Percentiles rank a stretch among this genome's conserved stretches.
Conservation (phyloP, 768 basidiomycete species). For the Tylopilus sp. region DNA sequence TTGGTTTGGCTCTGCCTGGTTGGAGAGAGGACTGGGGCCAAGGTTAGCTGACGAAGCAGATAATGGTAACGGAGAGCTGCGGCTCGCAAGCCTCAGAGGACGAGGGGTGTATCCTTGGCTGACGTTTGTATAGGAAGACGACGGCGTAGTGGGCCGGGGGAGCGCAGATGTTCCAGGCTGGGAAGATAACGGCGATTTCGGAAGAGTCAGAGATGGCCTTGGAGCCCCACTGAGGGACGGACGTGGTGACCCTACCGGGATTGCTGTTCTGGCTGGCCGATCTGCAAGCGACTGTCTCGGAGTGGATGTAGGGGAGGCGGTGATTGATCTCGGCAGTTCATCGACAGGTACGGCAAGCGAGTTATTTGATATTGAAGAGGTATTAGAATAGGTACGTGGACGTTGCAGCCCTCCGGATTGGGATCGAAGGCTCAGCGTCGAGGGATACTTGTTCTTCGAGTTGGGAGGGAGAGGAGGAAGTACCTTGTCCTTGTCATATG, state of each 20-base stretch:
- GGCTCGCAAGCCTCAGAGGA: constrained; percentile 25
- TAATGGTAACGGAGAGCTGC: constrained; percentile 11
- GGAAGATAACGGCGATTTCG: constrained; percentile 20
- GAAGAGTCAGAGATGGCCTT: constrained; percentile 26
- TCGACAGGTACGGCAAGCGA: constrained; percentile 12
- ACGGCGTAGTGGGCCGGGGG: constrained; percentile 21
- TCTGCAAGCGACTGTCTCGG: constrained; percentile 11
- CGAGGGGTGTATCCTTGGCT: constrained; percentile 22
- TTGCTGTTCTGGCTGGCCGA: constrained; percentile 6
- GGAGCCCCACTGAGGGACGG: constrained; percentile 20
- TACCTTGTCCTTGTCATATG: constrained; percentile 27
- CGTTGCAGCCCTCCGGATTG: constrained; percentile 15
- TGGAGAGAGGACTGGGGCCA: not conserved
- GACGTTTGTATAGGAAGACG: not conserved
- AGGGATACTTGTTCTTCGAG: constrained; percentile 19
- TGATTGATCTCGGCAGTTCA: constrained; percentile 9
- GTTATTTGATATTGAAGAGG: constrained; percentile 22
- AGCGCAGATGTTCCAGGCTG: constrained; percentile 15
- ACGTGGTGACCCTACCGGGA: constrained; percentile 10
- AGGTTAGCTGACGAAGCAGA: not conserved
- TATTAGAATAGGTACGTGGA: constrained; percentile 36
- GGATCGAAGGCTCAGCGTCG: constrained; percentile 13
- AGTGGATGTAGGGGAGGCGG: constrained; percentile 8
- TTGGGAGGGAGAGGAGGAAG: constrained; percentile 31
- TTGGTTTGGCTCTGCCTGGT: constrained; percentile 12